Evolutionary conservation across 1,284 basidiomycete genomes (phyloP), one percentile per base, ranked within the genome.

Genomic region (Mixia osmundae): DNA sequence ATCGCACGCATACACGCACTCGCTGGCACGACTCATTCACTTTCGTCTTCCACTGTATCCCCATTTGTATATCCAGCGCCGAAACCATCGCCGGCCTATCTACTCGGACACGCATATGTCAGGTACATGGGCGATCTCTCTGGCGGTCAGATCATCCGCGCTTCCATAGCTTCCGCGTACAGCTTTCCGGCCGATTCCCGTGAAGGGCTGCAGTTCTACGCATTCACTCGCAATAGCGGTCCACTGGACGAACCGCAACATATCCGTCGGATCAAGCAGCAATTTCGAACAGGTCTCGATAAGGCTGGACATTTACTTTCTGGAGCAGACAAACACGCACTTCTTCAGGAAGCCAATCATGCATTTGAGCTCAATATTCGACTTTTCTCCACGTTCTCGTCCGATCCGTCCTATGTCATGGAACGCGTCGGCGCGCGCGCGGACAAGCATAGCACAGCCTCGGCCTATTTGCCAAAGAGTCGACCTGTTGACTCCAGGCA

Each of bases 101-200:
- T 82, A 16, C 64, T 82, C 11, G 71, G 76, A 0, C 77, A 82
- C 54, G 65, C 76, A 0, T 80, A 80, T 50, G 74, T 78, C 12
- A 67, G 77, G 25, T 82, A 82, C 56, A 65, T 83, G n/a, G 78
- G 77, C 38, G 78, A 83, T 54, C 62, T 82, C 23, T 73, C 69
- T 32, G 78, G 78, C 12, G 78, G 79, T 0, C 78, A 82, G 58
- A 62, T 67, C 43, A 72, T 82, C 47, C 62, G 69, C 21, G 62
- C 67, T 26, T 62, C 61, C 27, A 57, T 78, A 16, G 62, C 63
- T 14, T 73, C 73, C 54, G 67, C 71, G 9, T 79, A 78, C 50
- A 63, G 56, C 6, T 61, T 79, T 2, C 23, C 37, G 5, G 15
- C 29, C 3, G 30, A 40, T 25, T 22, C 33, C 8, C 60, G 64